phyloP scores from a whole-genome alignment of 2,329 filamentous ascomycete species.

The Colletotrichum brevisporum region DNA sequence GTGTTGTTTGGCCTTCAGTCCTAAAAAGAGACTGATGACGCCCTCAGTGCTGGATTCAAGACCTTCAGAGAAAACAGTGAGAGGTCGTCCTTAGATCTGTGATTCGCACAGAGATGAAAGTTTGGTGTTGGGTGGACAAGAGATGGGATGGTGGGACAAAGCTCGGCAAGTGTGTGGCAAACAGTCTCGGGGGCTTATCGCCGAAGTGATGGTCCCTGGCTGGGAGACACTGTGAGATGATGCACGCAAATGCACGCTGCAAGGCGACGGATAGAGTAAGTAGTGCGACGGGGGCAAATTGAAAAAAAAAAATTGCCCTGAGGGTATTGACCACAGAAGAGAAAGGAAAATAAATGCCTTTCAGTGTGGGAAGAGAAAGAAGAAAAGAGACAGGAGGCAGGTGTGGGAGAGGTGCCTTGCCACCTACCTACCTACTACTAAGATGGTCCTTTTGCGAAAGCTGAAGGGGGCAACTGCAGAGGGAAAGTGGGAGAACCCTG shows the following conservation, averaged over 20 bases:
- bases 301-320: not conserved
- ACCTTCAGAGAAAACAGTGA: conserved; percentile 1
- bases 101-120: conserved; percentile 14
- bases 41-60: not conserved
- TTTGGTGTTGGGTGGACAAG: conserved; percentile 19
- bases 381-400: not conserved
- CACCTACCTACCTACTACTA: conserved; percentile 4
- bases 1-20: not conserved
- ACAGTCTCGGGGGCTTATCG: conserved; percentile 35
- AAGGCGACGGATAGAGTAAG: conserved; percentile 1
- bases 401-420: conserved; percentile 1
- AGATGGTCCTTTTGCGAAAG: conserved; percentile 4
- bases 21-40: not conserved
- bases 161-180: conserved; percentile 36
- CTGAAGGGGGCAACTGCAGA: conserved; percentile 13
- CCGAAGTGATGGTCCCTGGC: conserved; percentile 12
- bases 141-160: conserved; percentile 39
- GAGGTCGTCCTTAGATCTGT: not conserved
- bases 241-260: not conserved
- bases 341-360: not conserved
- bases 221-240: not conserved
- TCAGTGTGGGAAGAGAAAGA: not conserved
- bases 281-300: not conserved
- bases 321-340: not conserved
- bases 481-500: conserved; percentile 5